A percentile compares a stretch with the other conserved stretches of the same genome.
These are phyloP conservation scores for Stylosanthes scabra DNA, from an alignment of 331 rosid species.

Conservation along the genomic window DNA sequence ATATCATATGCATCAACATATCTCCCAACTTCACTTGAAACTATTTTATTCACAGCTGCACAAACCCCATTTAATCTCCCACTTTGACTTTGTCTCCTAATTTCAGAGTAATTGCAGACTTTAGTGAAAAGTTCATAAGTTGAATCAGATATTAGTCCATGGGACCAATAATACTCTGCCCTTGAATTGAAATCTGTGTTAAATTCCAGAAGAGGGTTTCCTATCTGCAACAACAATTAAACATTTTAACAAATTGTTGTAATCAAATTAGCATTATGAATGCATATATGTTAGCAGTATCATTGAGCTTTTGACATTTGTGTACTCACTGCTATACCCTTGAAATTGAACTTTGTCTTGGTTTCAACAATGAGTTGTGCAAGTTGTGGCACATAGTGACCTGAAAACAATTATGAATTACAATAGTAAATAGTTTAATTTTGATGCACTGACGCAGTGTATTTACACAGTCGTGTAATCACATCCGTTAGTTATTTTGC, in stretches of 20 bases:
- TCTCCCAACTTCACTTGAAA: constrained; percentile 68
- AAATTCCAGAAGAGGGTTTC: constrained; percentile 78
- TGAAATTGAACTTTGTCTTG: constrained; percentile 53
- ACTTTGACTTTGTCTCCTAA: constrained; percentile 64
- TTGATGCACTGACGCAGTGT: too few species aligned
- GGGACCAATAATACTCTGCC: constrained; percentile 78
- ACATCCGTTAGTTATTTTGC: too few species aligned
- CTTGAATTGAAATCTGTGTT: constrained; percentile 75
- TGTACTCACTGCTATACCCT: constrained; percentile 73
- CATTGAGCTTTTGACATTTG: background rate
- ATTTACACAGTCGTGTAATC: too few species aligned
- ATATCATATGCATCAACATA: constrained; percentile 83
- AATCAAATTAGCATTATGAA: background rate
- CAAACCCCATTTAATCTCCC: constrained; percentile 64
- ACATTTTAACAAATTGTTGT: background rate
- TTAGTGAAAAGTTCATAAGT: constrained; percentile 59
- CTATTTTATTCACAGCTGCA: constrained; percentile 69
- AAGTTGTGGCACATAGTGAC: constrained; percentile 78
- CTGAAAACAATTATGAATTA: constrained; percentile 41
- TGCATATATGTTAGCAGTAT: background rate
- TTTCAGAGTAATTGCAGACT: constrained; percentile 70
- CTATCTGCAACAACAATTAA: constrained; percentile 50
- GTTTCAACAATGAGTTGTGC: constrained; percentile 62
- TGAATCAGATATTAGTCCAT: constrained; percentile 86
- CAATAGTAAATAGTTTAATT: too few species aligned